Conservation (phyloP, 371 early-diverging fungal species). For the Rhizopus arrhizus region DNA sequence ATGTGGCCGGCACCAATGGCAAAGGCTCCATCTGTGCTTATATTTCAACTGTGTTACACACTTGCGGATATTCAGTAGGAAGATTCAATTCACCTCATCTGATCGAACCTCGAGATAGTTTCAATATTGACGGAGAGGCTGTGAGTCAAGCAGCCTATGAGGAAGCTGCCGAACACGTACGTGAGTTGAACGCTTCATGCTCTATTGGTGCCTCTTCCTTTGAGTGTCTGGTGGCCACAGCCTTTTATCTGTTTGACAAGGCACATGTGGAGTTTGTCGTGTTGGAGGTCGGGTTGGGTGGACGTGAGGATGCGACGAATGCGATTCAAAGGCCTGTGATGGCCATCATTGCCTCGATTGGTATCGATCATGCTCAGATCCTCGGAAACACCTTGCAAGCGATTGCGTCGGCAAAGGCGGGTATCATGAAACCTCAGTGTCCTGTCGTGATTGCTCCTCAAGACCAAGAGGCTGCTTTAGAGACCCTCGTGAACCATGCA, state of each 20-base stretch:
- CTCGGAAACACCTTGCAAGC: constrained; percentile 67
- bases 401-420: constrained; percentile 79
- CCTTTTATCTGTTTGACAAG: constrained; percentile 60
- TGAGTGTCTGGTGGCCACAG: constrained; percentile 66
- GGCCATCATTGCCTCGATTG: constrained; percentile 68
- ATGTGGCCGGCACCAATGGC: constrained; percentile 84
- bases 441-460: constrained; percentile 61
- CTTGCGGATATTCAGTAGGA: constrained; percentile 51
- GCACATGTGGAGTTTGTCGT: constrained; percentile 66
- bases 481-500: constrained; percentile 41
- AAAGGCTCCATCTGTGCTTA: constrained; percentile 79
- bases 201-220: constrained; percentile 51
- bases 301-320: constrained; percentile 82
- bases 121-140: constrained; percentile 59
- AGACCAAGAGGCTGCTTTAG: constrained; percentile 37
- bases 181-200: constrained; percentile 27
- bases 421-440: constrained; percentile 65
- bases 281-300: constrained; percentile 85
- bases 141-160: constrained; percentile 45
- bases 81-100: constrained; percentile 83
- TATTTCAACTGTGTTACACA: constrained; percentile 50
- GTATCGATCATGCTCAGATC: constrained; percentile 73
- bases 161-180: constrained; percentile 32
- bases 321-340: constrained; percentile 59
- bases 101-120: constrained; percentile 65